phyloP scores from a whole-genome alignment of 225 moss, liverwort and hornwort species.

The Polytrichum formosum region DNA sequence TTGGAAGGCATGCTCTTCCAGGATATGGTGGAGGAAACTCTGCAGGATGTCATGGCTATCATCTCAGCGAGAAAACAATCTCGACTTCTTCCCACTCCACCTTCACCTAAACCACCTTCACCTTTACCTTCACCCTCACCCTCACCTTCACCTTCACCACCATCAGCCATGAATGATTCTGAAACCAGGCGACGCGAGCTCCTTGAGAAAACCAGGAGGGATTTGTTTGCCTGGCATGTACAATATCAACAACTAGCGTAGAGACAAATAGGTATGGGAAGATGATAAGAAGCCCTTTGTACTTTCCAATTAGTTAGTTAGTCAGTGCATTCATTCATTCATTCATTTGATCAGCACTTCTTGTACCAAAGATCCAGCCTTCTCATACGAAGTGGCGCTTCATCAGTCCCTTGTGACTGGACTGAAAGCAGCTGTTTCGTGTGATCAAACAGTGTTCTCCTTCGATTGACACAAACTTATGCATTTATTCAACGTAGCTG shows the following conservation, averaged over 20 bases:
- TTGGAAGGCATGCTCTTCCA: slow-evolving; percentile 27
- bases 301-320: slow-evolving; percentile 8
- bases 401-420: too few species aligned
- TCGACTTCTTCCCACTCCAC: not conserved
- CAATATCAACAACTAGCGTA: slow-evolving; percentile 51
- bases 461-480: too few species aligned
- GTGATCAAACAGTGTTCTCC: too few species aligned
- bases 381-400: too few species aligned
- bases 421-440: too few species aligned
- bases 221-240: slow-evolving; percentile 63
- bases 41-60: slow-evolving; percentile 13
- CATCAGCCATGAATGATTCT: slow-evolving; percentile 14
- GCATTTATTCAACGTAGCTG: too few species aligned
- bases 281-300: slow-evolving; percentile 30
- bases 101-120: not conserved
- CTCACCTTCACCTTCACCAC: slow-evolving; percentile 6
- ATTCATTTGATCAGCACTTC: too few species aligned
- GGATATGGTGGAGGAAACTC: slow-evolving; percentile 36
- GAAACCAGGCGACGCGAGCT: slow-evolving; percentile 42
- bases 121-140: slow-evolving; percentile 1
- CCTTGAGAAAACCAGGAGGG: slow-evolving; percentile 46
- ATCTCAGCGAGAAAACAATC: not conserved
- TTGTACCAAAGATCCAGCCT: too few species aligned
- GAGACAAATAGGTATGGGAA: slow-evolving; percentile 18
- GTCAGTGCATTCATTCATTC: too few species aligned